Evolutionary conservation across 495 filamentous ascomycete species (phyloP), one percentile per base, ranked within the genome.

Genomic region (Lichenothelia convexa): DNA sequence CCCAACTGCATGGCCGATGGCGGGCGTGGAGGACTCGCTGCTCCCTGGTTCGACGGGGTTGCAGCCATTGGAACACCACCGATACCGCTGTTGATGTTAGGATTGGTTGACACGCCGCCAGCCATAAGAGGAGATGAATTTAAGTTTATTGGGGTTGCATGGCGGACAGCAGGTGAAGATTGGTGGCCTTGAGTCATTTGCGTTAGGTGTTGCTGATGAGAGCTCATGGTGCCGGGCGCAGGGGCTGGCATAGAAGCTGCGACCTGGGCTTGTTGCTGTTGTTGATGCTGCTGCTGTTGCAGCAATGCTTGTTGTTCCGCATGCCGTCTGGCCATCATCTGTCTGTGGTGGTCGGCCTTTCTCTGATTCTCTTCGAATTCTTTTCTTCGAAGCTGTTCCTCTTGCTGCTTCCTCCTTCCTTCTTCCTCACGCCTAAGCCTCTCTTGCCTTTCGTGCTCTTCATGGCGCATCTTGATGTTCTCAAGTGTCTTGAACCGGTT

Each of bases 401-500:
- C 79, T 32, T 46, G 43, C 16, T 47, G 34, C 2, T 48, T 48
- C 18, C 33, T 21, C 3, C 52, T 46, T n/a, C 70, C 67, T 39
- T 80, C 75, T 50, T 80, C 75, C 15, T 64, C 64, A n/a, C n/a
- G n/a, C n/a, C n/a, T n/a, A n/a, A n/a, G n/a, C 47, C 69, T 67
- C 49, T 68, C 65, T 34, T 57, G 40, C 43, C 67, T 68, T 42
- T 77, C 68, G 46, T 70, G 74, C 48, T 91, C 84, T 39, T 75
- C 74, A 33, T 80, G 76, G 36, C 77, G 70, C 41, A 68, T 64
- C 45, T 76, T 80, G 47, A 99, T 93, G 24, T 79, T 76, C 24
- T 80, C 81, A 18, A 99, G 66, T 1, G 79, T 67, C 59, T 94
- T 93, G 61, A 92, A 94, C 9, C 77, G 66, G 36, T 87, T 83